Base-by-base conservation (phyloP, 106 monocot genomes). In the Phalaenopsis equestris region DNA sequence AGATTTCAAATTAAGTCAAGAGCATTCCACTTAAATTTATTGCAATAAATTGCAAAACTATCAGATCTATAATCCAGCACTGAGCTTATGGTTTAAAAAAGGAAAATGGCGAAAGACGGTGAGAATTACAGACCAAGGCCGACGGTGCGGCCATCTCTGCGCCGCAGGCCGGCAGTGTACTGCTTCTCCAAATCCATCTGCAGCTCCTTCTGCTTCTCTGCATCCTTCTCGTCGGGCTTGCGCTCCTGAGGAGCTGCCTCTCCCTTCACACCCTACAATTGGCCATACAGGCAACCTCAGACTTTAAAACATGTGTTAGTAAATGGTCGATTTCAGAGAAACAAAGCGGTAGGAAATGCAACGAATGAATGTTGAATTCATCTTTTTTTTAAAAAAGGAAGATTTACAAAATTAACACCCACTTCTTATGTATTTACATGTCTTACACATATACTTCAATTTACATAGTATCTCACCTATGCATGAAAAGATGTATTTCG, bases 261-360 rank as follows among this genome's bases (percentile, higher is more conserved):
- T 41, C 91, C 90, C 82, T 97, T 98, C 84, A 98, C 94, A 81
- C 98, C 98, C 98, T 98, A 91, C 92, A 94, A 89, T 83, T 87
- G 85, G 91, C 96, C 92, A 52, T 52, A 52, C 52, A 90, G 85
- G 92, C 90, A 94, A 86, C 84, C 97, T 94, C 97, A 98, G 94
- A 89, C 87, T 98, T 92, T 98, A 90, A 92, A 86, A 78, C 88
- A 83, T 55, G 90, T 94, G 92, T 94, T 79, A 94, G 94, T 98
- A 84, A 52, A 2, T 52, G 52, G 12, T 52, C 52, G 12, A 52
- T 52, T 52, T 52, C 52, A 52, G 4, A 4, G 43, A 45, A 4
- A 3, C 10, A 6, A 56, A 57, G 2, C 18, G 19, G 15, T 18
- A 10, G 3, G 3, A 14, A 57, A 23, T 6, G n/a, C 7, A 8